These are phyloP conservation scores for Globisporangium viniferum DNA, from an alignment of 352 stramenopile species.

Conservation along the genomic window DNA sequence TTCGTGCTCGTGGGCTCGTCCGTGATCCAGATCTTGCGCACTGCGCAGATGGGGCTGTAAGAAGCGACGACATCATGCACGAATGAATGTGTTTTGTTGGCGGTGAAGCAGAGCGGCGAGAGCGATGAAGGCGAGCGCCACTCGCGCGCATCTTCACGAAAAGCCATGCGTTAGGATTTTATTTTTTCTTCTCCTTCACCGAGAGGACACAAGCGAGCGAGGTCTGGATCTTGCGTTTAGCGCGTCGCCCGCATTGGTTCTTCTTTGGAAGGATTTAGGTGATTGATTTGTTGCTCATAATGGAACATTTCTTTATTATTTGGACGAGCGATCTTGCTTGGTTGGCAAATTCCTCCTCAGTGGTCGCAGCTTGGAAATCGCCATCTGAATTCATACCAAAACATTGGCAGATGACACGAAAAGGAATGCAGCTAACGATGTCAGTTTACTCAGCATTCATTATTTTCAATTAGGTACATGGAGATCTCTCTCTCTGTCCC, in stretches of 20 bases:
- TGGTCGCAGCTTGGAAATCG: not conserved
- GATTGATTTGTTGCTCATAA: not conserved
- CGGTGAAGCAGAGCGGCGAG: not conserved
- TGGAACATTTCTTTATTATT: not conserved
- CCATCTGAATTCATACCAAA: no score
- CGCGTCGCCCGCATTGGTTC: not conserved
- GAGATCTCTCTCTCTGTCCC: not conserved
- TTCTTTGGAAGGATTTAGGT: not conserved
- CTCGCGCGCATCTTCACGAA: not conserved
- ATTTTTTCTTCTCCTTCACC: not conserved
- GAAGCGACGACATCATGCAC: not conserved
- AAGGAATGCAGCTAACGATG: not conserved
- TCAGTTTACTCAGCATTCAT: not conserved
- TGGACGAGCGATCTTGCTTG: not conserved
- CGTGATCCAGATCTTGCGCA: slow-evolving; percentile 83
- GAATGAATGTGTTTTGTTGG: not conserved
- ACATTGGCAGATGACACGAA: not conserved
- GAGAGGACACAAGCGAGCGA: not conserved
- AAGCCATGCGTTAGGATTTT: slow-evolving; percentile 1
- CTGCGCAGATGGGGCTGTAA: slow-evolving; percentile 73
- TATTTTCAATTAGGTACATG: not conserved
- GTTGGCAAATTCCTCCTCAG: not conserved
- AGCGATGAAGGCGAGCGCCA: not conserved
- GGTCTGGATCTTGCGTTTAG: not conserved
- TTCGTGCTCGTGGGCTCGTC: slow-evolving; percentile 87